phyloP scores from a whole-genome alignment of 2,329 filamentous ascomycete species.

The Coccinonectria pachysandricola region DNA sequence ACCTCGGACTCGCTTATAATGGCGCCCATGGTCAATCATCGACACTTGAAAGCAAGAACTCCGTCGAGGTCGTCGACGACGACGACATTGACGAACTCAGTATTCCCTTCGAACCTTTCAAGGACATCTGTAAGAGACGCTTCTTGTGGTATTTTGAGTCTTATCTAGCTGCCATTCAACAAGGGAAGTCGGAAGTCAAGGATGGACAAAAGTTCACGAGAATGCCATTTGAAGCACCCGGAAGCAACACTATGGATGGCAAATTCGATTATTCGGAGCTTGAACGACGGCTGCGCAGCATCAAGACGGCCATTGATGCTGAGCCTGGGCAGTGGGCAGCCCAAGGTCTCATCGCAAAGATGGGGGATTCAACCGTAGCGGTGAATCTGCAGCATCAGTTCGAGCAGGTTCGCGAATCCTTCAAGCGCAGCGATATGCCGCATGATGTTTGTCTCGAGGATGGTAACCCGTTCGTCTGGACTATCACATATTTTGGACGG shows the following conservation, averaged over 20 bases:
- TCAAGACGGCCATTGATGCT: conserved; percentile 60
- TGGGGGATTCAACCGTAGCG: conserved; percentile 63
- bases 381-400: conserved; percentile 77
- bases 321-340: conserved; percentile 64
- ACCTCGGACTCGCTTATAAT: too few species aligned
- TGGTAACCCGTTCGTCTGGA: conserved; percentile 83
- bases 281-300: conserved; percentile 53
- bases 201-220: conserved; percentile 56
- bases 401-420: conserved; percentile 67
- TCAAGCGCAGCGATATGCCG: conserved; percentile 60
- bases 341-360: conserved; percentile 53
- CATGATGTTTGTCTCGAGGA: conserved; percentile 69
- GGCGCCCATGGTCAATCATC: too few species aligned
- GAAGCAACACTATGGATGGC: conserved; percentile 75
- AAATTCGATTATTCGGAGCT: conserved; percentile 72
- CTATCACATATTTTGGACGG: conserved; percentile 77
- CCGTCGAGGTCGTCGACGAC: too few species aligned
- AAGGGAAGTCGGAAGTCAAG: conserved; percentile 52
- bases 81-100: conserved; percentile 44
- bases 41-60: too few species aligned
- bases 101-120: conserved; percentile 71
- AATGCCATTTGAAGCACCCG: conserved; percentile 72
- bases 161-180: conserved; percentile 62
- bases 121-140: conserved; percentile 78
- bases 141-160: conserved; percentile 96